Conservation (phyloP, 78 protist species). For the Speleostelium caveatum region DNA sequence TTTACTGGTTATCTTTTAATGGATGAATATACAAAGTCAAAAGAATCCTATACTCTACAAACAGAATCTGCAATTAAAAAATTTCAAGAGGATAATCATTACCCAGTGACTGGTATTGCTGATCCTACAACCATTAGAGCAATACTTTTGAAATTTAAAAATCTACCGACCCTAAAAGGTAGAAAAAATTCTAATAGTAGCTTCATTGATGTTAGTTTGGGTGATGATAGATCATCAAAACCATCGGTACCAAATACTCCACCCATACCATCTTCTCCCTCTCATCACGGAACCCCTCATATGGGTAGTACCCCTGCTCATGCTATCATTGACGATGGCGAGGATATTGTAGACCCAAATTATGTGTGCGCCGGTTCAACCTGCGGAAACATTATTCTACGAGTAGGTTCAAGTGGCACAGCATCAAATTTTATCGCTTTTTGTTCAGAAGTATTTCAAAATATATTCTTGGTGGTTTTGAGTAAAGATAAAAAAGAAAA, state of each 20-base stretch:
- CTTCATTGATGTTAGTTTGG: constrained; percentile 46
- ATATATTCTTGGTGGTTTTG: constrained; percentile 15
- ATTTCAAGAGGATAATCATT: constrained; percentile 15
- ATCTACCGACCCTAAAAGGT: neutral
- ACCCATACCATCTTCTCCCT: neutral
- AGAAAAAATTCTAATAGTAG: neutral
- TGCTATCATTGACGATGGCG: neutral
- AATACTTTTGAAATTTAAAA: constrained; percentile 18
- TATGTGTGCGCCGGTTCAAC: constrained; percentile 22
- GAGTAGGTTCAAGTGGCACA: neutral
- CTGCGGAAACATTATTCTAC: constrained; percentile 17
- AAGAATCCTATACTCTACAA: constrained; percentile 14
- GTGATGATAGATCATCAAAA: neutral
- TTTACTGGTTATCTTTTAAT: constrained; percentile 4
- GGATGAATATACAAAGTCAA: constrained; percentile 28
- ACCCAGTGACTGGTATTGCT: constrained; percentile 53
- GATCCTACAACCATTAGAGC: constrained; percentile 20
- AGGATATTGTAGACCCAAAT: neutral
- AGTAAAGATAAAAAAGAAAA: constrained; percentile 4
- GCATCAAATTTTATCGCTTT: constrained; percentile 6
- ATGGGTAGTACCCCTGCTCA: neutral
- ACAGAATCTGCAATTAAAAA: constrained; percentile 47
- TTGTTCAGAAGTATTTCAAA: constrained; percentile 51
- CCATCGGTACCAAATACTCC: neutral
- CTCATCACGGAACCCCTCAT: too few species aligned